A percentile compares a stretch with the other conserved stretches of the same genome.
Evolutionary conservation across 225 moss, liverwort and hornwort genomes (phyloP).

Genomic region (Straminergon stramineum): DNA sequence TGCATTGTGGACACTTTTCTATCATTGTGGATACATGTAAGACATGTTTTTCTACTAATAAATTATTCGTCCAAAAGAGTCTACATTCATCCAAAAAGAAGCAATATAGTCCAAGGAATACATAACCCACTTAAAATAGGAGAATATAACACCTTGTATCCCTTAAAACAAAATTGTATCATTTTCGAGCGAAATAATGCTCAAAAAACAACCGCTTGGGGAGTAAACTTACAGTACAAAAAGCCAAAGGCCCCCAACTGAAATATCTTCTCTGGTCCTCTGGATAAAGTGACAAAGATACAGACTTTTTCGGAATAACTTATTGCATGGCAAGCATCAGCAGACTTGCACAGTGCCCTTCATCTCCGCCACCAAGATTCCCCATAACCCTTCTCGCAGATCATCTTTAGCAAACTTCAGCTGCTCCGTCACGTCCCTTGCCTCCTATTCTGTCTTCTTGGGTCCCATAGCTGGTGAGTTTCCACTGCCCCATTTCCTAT

Average conservation of each 20-base stretch:
- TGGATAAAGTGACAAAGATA: background rate
- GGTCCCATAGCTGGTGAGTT: background rate
- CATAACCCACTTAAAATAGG: no score
- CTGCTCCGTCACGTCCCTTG: background rate
- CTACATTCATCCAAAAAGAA: background rate
- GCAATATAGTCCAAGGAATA: accelerated
- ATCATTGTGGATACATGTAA: background rate
- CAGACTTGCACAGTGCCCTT: background rate
- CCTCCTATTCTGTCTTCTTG: background rate
- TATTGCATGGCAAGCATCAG: background rate
- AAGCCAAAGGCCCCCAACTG: background rate
- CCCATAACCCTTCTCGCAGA: background rate
- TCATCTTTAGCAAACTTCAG: background rate
- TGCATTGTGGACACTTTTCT: no score
- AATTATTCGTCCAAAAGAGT: background rate
- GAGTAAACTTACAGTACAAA: no score
- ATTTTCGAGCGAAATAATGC: background rate
- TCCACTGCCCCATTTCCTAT: background rate
- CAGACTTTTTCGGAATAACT: background rate
- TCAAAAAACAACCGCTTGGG: no score
- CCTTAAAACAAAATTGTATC: background rate
- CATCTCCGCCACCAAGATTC: background rate
- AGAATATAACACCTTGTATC: no score
- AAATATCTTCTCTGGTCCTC: background rate
- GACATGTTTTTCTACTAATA: background rate